phyloP scores from a whole-genome alignment of 768 basidiomycete genomes.

The Clitopilus hobsonii region DNA sequence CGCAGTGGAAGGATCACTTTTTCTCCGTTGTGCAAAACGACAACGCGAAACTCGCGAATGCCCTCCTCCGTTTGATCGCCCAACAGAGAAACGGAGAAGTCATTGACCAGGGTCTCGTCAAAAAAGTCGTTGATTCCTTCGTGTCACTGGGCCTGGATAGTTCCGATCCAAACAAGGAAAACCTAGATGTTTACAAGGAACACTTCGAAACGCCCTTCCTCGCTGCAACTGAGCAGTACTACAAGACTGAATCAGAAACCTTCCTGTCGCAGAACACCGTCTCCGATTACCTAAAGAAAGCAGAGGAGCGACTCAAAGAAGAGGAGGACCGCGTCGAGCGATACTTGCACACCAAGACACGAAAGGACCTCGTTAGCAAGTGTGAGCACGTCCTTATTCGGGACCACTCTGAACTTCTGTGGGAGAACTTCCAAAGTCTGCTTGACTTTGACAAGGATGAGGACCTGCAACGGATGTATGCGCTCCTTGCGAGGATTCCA shows the following conservation, averaged over 20 bases:
- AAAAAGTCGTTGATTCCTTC: constrained; percentile 97
- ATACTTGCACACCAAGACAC: constrained; percentile 88
- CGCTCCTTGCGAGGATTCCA: constrained; percentile 86
- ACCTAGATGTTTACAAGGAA: constrained; percentile 92
- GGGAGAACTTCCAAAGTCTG: constrained; percentile 91
- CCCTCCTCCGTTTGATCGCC: constrained; percentile 85
- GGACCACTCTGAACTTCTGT: constrained; percentile 85
- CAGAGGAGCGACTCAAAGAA: constrained; percentile 88
- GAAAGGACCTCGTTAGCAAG: constrained; percentile 78
- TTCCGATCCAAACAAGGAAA: constrained; percentile 87
- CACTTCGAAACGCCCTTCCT: constrained; percentile 92
- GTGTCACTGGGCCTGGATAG: constrained; percentile 94
- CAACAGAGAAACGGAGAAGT: constrained; percentile 93
- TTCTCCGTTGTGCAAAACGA: constrained; percentile 83
- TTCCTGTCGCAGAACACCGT: constrained; percentile 92
- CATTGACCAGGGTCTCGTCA: constrained; percentile 94
- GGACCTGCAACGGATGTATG: constrained; percentile 96
- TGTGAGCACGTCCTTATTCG: constrained; percentile 95
- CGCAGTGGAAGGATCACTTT: constrained; percentile 93
- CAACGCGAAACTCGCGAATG: constrained; percentile 76
- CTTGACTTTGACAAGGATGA: constrained; percentile 96
- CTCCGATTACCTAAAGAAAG: constrained; percentile 95
- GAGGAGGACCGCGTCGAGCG: constrained; percentile 96
- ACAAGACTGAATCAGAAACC: constrained; percentile 87
- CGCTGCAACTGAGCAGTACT: constrained; percentile 84